A percentile compares a stretch with the other conserved stretches of the same genome.
Conservation (phyloP, 2,329 filamentous ascomycete genomes). For the Immersiporthe knoxdaviesiana region DNA sequence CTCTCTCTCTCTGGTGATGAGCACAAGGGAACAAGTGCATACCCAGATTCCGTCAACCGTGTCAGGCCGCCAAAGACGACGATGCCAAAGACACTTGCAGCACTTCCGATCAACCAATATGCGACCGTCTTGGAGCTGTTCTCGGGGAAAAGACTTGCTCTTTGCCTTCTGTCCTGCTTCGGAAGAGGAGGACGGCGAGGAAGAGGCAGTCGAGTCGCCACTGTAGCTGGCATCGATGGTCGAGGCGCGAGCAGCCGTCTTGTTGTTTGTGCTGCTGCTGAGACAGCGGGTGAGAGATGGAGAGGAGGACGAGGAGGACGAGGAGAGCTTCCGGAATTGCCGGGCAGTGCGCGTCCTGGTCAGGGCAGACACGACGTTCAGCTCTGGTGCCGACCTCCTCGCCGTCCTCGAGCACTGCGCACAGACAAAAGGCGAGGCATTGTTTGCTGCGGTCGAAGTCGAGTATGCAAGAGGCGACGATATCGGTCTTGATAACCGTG, state of each 20-base stretch:
- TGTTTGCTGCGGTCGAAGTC: slow-evolving; percentile 10
- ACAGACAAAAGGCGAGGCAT: slow-evolving; percentile 45
- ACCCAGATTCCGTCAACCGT: slow-evolving; percentile 94
- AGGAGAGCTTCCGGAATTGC: slow-evolving; percentile 1
- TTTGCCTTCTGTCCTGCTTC: slow-evolving; percentile 16
- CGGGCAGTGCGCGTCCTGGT: slow-evolving; percentile 2
- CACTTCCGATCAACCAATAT: slow-evolving; percentile 91
- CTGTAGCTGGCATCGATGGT: slow-evolving; percentile 1
- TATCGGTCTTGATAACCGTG: slow-evolving; percentile 11
- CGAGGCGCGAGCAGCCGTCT: slow-evolving; percentile 16
- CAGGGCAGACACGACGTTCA: slow-evolving; percentile 17
- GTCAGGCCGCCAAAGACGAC: slow-evolving; percentile 95
- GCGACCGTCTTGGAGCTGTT: slow-evolving; percentile 77
- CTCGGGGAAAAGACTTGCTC: slow-evolving; percentile 54
- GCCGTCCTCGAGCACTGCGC: slow-evolving; percentile 47
- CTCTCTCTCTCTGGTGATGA: background rate
- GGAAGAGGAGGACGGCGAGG: background rate
- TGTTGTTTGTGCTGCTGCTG: slow-evolving; percentile 25
- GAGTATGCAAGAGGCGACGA: slow-evolving; percentile 13
- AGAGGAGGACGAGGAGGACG: slow-evolving; percentile 14
- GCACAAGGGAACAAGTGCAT: slow-evolving; percentile 37
- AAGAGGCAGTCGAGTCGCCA: background rate
- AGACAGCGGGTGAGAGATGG: slow-evolving; percentile 16
- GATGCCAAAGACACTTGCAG: slow-evolving; percentile 93
- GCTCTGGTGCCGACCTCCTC: background rate